Percentiles rank a stretch among this genome's conserved stretches.
phyloP scores from a whole-genome alignment of 306 rosid genomes.

The Cicer bijugum region DNA sequence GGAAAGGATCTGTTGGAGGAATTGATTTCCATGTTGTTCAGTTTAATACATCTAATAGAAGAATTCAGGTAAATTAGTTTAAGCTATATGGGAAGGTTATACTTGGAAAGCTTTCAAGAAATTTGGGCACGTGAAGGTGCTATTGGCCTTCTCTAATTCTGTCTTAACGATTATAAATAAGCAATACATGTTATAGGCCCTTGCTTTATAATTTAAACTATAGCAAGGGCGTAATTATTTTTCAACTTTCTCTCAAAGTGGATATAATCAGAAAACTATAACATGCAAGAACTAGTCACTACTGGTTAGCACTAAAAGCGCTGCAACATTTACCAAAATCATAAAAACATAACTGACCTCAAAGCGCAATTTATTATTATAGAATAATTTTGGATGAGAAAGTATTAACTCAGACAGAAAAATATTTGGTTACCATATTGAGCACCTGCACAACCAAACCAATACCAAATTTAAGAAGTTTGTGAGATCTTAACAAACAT shows the following conservation, averaged over 20 bases:
- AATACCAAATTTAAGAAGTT: conserved; percentile 20
- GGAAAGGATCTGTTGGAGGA: too few relatives aligned
- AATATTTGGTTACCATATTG: conserved; percentile 80
- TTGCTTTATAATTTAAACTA: too few relatives aligned
- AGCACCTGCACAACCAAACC: conserved; percentile 63
- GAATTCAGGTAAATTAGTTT: too few relatives aligned
- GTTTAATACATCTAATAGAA: too few relatives aligned
- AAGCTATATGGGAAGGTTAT: too few relatives aligned
- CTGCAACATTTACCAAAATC: conserved; percentile 2
- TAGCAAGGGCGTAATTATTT: not conserved
- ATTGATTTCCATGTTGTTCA: too few relatives aligned
- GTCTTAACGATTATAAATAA: too few relatives aligned
- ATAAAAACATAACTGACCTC: conserved; percentile 61
- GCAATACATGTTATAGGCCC: too few relatives aligned
- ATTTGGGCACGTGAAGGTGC: too few relatives aligned
- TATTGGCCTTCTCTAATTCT: too few relatives aligned
- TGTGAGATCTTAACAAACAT: conserved; percentile 23
- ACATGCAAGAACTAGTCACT: conserved; percentile 26
- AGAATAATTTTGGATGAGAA: conserved; percentile 65
- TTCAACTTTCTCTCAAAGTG: conserved; percentile 4
- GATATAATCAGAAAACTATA: not conserved
- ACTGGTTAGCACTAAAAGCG: not conserved
- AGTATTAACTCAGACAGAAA: conserved; percentile 75
- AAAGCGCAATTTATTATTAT: conserved; percentile 61
- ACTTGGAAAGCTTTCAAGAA: too few relatives aligned